phyloP scores from a whole-genome alignment of 2,329 filamentous ascomycete species.

The Dactylellina leptospora region DNA sequence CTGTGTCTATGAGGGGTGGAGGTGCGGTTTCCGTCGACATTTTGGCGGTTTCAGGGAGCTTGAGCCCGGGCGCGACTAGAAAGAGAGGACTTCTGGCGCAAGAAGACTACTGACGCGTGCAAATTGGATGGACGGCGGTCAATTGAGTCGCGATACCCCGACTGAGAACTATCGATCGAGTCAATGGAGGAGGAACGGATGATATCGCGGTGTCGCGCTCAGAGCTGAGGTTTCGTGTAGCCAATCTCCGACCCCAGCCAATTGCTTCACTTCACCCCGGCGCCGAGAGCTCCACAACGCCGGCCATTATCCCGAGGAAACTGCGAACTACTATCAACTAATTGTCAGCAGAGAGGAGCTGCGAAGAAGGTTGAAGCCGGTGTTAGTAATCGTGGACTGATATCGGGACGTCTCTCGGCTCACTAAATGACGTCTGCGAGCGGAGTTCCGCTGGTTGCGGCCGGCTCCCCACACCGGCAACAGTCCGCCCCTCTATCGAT shows the following conservation, averaged over 20 bases:
- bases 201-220: neutral
- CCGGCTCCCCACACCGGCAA: slow-evolving; percentile 15
- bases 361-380: slow-evolving; percentile 7
- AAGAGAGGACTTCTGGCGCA: neutral
- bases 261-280: slow-evolving; percentile 2
- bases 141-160: slow-evolving; percentile 12
- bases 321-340: neutral
- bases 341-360: neutral
- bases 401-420: slow-evolving; percentile 28
- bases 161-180: neutral
- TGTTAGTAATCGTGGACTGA: slow-evolving; percentile 15
- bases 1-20: slow-evolving; percentile 52
- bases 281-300: slow-evolving; percentile 6
- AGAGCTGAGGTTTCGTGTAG: slow-evolving; percentile 8
- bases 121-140: neutral
- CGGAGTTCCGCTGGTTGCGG: slow-evolving; percentile 33
- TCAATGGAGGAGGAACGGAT: neutral
- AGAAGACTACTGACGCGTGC: slow-evolving; percentile 35
- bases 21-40: slow-evolving; percentile 36
- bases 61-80: neutral
- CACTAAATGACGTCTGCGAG: slow-evolving; percentile 17
- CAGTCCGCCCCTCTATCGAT: slow-evolving; percentile 24
- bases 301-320: too few relatives aligned
- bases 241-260: neutral
- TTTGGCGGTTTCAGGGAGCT: slow-evolving; percentile 1